Conservation (phyloP, 768 basidiomycete genomes). For the Podaxis mareebaensis region DNA sequence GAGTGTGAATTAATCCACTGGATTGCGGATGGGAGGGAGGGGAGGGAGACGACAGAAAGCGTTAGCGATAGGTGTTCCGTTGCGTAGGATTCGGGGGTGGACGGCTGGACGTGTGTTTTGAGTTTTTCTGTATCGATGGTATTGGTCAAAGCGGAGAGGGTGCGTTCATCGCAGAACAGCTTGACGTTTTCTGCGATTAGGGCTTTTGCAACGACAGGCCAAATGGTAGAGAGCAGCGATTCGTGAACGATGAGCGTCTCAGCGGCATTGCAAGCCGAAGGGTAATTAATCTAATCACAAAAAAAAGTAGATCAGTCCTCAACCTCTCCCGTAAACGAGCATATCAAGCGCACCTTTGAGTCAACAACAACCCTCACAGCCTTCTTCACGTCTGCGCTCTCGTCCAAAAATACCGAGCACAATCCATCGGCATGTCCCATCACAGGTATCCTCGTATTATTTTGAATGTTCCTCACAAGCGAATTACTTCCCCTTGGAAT, state of each 20-base stretch:
- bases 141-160: conserved; percentile 57
- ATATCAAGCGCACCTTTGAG: conserved; percentile 67
- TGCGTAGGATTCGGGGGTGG: conserved; percentile 66
- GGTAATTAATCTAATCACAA: conserved; percentile 75
- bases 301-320: background rate
- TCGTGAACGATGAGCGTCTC: conserved; percentile 90
- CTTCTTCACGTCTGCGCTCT: conserved; percentile 74
- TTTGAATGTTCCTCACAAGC: conserved; percentile 87
- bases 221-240: conserved; percentile 67
- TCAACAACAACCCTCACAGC: conserved; percentile 83
- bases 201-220: conserved; percentile 77
- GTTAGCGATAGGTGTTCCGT: conserved; percentile 89
- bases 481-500: conserved; percentile 95
- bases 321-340: background rate
- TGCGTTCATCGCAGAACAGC: conserved; percentile 74
- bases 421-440: conserved; percentile 99
- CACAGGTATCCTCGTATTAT: conserved; percentile 88
- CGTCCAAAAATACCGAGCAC: conserved; percentile 89
- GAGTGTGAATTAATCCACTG: conserved; percentile 90
- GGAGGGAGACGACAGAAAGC: conserved; percentile 76
- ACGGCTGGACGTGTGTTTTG: conserved; percentile 47
- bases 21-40: conserved; percentile 75
- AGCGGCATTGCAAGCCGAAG: conserved; percentile 92
- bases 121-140: conserved; percentile 34
- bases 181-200: conserved; percentile 70